These are phyloP conservation scores for Fusarium avenaceum DNA, from an alignment of 2,329 filamentous ascomycete genomes.

Conservation along the genomic window DNA sequence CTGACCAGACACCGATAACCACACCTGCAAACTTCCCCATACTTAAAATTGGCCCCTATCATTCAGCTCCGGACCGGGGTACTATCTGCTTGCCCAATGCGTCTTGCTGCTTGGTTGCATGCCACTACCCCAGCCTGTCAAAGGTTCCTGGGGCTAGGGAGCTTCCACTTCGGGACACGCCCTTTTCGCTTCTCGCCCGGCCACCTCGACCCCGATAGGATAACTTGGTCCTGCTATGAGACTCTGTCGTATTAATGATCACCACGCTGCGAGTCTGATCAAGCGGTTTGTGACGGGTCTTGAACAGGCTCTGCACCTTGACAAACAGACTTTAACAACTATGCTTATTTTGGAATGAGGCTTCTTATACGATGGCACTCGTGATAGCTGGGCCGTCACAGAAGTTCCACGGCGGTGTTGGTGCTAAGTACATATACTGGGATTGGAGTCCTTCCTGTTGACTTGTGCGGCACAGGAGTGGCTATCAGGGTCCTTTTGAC, in stretches of 20 bases:
- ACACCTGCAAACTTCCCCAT: not conserved
- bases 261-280: not conserved
- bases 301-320: constrained; percentile 2
- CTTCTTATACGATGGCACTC: not conserved
- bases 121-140: constrained; percentile 33
- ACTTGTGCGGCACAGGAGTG: constrained; percentile 6
- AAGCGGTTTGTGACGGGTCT: constrained; percentile 8
- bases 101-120: not conserved
- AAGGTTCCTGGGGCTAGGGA: constrained; percentile 32
- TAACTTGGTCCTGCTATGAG: constrained; percentile 5
- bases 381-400: constrained; percentile 14
- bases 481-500: constrained; percentile 10
- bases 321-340: constrained; percentile 12
- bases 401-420: not conserved
- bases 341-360: constrained; percentile 9
- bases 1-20: not conserved
- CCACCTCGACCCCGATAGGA: not conserved
- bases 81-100: constrained; percentile 1
- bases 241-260: not conserved
- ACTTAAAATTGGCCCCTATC: constrained; percentile 14
- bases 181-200: not conserved
- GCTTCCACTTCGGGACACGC: constrained; percentile 33
- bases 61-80: constrained; percentile 9
- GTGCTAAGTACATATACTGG: not conserved
- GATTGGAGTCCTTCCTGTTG: not conserved